These are phyloP conservation scores for Kregervanrija pseudodelftensis DNA, from an alignment of 805 yeast species.

Conservation along the genomic window DNA sequence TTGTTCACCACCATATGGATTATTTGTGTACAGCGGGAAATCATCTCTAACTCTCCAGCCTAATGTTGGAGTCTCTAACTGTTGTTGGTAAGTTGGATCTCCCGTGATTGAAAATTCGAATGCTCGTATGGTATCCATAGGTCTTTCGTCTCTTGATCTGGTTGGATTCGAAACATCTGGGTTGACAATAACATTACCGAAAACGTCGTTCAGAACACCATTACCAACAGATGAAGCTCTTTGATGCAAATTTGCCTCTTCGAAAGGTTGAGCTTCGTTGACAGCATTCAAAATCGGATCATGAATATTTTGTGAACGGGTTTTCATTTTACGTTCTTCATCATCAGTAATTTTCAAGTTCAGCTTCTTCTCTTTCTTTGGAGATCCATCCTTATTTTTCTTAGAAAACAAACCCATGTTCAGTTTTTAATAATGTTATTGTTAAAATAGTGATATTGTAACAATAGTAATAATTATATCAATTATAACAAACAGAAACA, in stretches of 20 bases:
- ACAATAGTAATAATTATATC: too few relatives aligned
- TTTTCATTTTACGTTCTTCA: conserved; percentile 49
- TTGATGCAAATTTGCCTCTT: conserved; percentile 40
- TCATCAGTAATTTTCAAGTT: conserved; percentile 40
- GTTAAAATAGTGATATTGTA: too few relatives aligned
- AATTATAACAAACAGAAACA: too few relatives aligned
- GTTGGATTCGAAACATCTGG: conserved; percentile 93
- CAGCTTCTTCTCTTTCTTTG: conserved; percentile 9
- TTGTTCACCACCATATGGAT: conserved; percentile 27
- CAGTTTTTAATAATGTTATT: too few relatives aligned
- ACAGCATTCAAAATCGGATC: conserved; percentile 94
- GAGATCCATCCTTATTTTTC: conserved; percentile 24
- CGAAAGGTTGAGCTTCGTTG: conserved; percentile 94
- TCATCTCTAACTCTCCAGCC: conserved; percentile 86
- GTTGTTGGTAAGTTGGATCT: conserved; percentile 70
- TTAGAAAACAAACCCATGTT: conserved; percentile 43
- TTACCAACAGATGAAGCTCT: conserved; percentile 28
- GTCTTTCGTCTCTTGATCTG: conserved; percentile 89
- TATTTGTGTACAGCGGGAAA: conserved; percentile 49
- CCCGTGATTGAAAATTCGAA: conserved; percentile 95
- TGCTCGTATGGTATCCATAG: conserved; percentile 88
- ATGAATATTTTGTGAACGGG: conserved; percentile 62
- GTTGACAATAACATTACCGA: conserved; percentile 71
- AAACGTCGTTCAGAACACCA: conserved; percentile 65
- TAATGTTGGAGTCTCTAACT: conserved; percentile 65